A percentile compares a stretch with the other conserved stretches of the same genome.
Evolutionary conservation across 345 rosid genomes (phyloP).

Genomic region (Brassica incana): DNA sequence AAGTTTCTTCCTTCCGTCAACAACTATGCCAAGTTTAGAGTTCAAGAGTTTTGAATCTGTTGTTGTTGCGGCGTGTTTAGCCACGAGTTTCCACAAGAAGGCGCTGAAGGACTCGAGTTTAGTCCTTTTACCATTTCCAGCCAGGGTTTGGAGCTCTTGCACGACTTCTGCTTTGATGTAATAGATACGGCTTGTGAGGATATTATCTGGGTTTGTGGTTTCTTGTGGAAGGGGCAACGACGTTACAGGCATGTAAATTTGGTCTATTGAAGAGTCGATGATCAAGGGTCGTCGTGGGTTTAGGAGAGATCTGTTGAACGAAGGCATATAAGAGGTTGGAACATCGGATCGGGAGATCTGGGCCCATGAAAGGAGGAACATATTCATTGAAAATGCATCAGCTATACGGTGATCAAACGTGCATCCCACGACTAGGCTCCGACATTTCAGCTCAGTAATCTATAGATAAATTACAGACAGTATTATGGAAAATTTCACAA

Average conservation of each 20-base stretch:
- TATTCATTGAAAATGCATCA: conserved; percentile 68
- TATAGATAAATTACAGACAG: neutral
- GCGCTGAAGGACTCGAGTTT: conserved; percentile 71
- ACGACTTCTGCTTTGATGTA: conserved; percentile 45
- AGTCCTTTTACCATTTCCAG: conserved; percentile 45
- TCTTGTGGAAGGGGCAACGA: conserved; percentile 49
- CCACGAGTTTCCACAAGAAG: conserved; percentile 67
- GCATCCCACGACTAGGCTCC: conserved; percentile 63
- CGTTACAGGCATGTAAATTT: conserved; percentile 56
- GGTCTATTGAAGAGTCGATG: conserved; percentile 56
- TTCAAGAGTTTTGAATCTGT: conserved; percentile 9
- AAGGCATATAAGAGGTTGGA: conserved; percentile 43
- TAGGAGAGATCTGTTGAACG: conserved; percentile 55
- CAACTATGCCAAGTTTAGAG: conserved; percentile 62
- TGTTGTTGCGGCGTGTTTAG: conserved; percentile 30
- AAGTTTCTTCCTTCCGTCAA: conserved; percentile 64
- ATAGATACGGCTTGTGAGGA: conserved; percentile 59
- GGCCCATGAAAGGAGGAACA: conserved; percentile 75
- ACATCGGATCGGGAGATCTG: conserved; percentile 48
- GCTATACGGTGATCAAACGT: conserved; percentile 76
- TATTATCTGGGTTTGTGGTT: conserved; percentile 12
- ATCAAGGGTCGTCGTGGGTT: conserved; percentile 49
- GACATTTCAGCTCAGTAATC: conserved; percentile 45
- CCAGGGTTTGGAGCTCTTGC: conserved; percentile 44
- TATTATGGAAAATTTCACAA: rapidly evolving